phyloP scores from a whole-genome alignment of 2,329 filamentous ascomycete genomes.

The Trichoderma aggressivum region DNA sequence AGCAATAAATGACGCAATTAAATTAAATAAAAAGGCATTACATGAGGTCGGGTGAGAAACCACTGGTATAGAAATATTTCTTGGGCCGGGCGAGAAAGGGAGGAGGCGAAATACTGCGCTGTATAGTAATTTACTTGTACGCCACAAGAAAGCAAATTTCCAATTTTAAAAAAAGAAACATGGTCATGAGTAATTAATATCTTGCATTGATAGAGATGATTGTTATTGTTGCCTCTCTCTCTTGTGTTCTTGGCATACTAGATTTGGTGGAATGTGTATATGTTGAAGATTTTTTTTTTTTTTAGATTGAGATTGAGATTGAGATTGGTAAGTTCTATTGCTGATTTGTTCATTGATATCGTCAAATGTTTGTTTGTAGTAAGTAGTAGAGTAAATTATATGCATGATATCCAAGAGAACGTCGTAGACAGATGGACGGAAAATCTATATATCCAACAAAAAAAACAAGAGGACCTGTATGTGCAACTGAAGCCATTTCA shows the following conservation, averaged over 20 bases:
- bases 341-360: neutral
- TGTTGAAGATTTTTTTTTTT: neutral
- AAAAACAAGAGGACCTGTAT: neutral
- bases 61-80: slow-evolving; percentile 7
- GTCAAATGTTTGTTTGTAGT: neutral
- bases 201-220: slow-evolving; percentile 30
- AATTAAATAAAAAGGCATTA: slow-evolving; percentile 30
- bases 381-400: neutral
- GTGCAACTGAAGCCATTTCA: neutral
- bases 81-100: slow-evolving; percentile 20
- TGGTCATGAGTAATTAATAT: slow-evolving; percentile 20
- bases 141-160: slow-evolving; percentile 15
- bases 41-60: neutral
- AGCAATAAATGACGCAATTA: slow-evolving; percentile 31
- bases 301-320: neutral
- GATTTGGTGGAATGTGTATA: neutral
- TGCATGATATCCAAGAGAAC: neutral
- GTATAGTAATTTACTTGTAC: slow-evolving; percentile 35
- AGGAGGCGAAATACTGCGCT: slow-evolving; percentile 28
- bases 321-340: neutral
- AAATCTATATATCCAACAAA: neutral
- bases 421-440: neutral
- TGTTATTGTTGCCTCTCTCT: neutral
- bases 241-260: no score
- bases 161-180: slow-evolving; percentile 4